Base-by-base conservation (phyloP, 2,329 filamentous ascomycete genomes). In the Ascochyta pisi region DNA sequence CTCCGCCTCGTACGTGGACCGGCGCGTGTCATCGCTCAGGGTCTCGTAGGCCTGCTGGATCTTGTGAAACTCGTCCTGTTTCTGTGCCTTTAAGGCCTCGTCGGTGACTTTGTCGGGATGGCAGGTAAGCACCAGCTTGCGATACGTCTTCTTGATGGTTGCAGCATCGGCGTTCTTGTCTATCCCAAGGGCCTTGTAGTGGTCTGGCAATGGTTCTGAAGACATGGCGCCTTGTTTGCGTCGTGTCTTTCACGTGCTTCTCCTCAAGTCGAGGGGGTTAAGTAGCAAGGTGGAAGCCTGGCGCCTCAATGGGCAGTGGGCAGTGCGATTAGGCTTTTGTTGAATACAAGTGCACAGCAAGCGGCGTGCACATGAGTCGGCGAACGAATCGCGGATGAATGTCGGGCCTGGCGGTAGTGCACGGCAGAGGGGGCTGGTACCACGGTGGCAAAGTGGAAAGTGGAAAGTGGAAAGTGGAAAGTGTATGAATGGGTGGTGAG, bases 41-140 rank as follows among this genome's bases (percentile, higher is more conserved):
- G 95, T 82, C 77, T 98, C 95, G 77, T 96, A 99, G 46, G 95
- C 93, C 67, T 93, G 86, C 75, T 97, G 93, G 31, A 98, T 91
- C 73, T 87, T 88, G 77, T 97, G 92, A 70, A 98, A 99, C 76
- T 96, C 89, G 66, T 92, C 88, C 66, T 90, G 87, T 75, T 93
- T 96, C 66, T 86, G 80, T 56, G 86, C 86, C 77, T 95, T 96
- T 68, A 90, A 81, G 15, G 86, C 81, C 49, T 89, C 86, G 68
- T 96, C 86, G 64, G 92, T 88, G 60, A 96, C 86, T 79, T 96
- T 96, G 81, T 97, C 93, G 31, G 93, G 93, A 67, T 97, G 93
- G 72, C 89, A 93, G 75, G 90, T 92, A 65, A 96, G 84, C 33
- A 91, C 91, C 37, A 96, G 86, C 76, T 96, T 96, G 67, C 90